Percentiles rank a stretch among this genome's conserved stretches.
These are phyloP conservation scores for Phytopythium vexans DNA, from an alignment of 352 stramenopile genomes.

Conservation along the genomic window DNA sequence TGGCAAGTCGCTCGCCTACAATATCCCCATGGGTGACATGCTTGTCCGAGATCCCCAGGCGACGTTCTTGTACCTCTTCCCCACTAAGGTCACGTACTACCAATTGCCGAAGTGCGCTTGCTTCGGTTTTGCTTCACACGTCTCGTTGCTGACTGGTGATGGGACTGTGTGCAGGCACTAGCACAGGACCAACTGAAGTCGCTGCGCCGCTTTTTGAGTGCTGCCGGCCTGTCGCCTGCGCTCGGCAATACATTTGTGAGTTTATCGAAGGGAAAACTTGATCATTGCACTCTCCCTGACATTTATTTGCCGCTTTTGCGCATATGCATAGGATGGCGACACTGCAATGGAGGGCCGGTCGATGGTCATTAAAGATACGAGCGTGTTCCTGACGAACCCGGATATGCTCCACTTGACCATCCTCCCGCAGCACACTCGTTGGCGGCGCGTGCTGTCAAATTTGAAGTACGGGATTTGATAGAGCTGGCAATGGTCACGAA, in stretches of 20 bases:
- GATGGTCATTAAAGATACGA: slow-evolving; percentile 77
- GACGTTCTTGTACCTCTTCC: slow-evolving; percentile 95
- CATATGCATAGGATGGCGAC: slow-evolving; percentile 89
- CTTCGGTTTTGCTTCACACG: too few species aligned
- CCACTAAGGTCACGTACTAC: slow-evolving; percentile 85
- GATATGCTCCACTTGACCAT: slow-evolving; percentile 98
- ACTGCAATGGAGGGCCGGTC: slow-evolving; percentile 88
- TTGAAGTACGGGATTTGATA: slow-evolving; percentile 59
- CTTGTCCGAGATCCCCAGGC: slow-evolving; percentile 49
- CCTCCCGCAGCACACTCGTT: slow-evolving; percentile 91
- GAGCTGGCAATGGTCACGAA: not conserved
- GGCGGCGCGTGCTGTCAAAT: slow-evolving; percentile 84
- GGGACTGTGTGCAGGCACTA: slow-evolving; percentile 57
- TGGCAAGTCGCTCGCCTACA: slow-evolving; percentile 97
- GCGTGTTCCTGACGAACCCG: slow-evolving; percentile 98
- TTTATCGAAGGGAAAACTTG: not conserved
- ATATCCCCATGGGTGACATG: slow-evolving; percentile 89
- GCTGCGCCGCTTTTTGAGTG: slow-evolving; percentile 67
- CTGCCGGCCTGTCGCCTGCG: slow-evolving; percentile 37
- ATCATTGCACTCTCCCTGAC: not conserved
- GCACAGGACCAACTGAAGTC: slow-evolving; percentile 97
- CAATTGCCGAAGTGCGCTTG: too few species aligned
- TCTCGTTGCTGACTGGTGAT: not conserved
- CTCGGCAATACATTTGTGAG: slow-evolving; percentile 70
- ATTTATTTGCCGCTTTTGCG: slow-evolving; percentile 2